Base-by-base conservation (phyloP, 352 stramenopile genomes). In the Phytopythium aichiense region DNA sequence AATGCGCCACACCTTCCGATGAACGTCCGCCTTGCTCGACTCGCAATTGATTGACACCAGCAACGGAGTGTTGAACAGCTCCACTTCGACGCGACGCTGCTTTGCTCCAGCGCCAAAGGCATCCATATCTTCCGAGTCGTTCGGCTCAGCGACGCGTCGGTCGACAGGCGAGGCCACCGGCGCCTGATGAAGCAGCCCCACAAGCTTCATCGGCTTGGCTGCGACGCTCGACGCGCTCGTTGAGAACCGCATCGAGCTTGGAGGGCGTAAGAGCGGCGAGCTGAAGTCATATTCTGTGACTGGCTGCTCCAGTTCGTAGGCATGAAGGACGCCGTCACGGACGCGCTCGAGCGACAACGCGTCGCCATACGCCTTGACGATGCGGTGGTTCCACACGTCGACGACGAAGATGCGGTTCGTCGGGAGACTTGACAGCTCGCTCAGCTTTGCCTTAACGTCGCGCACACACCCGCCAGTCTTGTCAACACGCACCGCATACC, bases 301-400 rank as follows among this genome's bases (percentile, higher is more conserved):
- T 0, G 82, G 73, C 28, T 80, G 46, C 35, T 97, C 88, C 15
- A 98, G 68, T 64, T 98, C 83, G 67, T 95, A 98, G 1, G 90
- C 89, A 54, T 96, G 89, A 2, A 97, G 66, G 20, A 77, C 68
- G 20, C 71, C 66, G 30, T 89, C 76, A 2, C 62, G 59, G n/a
- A 92, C 20, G 42, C 79, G 68, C 30, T 89, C 77, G 3, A 93
- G 64, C 2, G 61, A 58, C 33, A 79, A 61, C 0, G 40, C 67
- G 52, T 91, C 78, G 22, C 65, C 50, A 38, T 89, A 78, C 2
- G 72, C 71, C 49, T 72, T 79, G n/a, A 80, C 63, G 37, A 95
- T 93, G 22, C 76, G 73, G 43, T 92, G 81, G 28, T 81, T 74
- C 60, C 71, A 84, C 8, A 92, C 84, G 57, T 92, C 79, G 16